A percentile compares a stretch with the other conserved stretches of the same genome.
phyloP scores from a whole-genome alignment of 768 basidiomycete species.

The Boletus sp. region DNA sequence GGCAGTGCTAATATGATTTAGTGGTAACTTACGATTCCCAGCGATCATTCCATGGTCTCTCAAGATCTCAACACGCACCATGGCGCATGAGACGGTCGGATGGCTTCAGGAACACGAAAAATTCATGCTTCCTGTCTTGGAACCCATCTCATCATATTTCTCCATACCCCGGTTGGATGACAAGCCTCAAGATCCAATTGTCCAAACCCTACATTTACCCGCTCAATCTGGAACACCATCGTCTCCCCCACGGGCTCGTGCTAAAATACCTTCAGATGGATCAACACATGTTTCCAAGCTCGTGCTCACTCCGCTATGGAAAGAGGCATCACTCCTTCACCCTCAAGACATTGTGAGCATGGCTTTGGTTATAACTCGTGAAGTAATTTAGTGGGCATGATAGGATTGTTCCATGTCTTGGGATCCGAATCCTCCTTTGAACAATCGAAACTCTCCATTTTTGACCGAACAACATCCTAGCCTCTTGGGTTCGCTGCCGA shows the following conservation, averaged over 20 bases:
- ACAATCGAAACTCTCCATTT: conserved; percentile 48
- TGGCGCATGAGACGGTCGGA: conserved; percentile 2
- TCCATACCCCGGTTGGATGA: conserved; percentile 66
- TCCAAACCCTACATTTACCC: conserved; percentile 48
- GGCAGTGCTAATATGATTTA: no score
- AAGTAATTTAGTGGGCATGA: conserved; percentile 1
- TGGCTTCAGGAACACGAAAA: conserved; percentile 21
- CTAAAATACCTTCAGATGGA: background rate
- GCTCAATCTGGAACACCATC: background rate
- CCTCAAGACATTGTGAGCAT: conserved; percentile 16
- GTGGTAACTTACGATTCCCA: no score
- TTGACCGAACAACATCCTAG: conserved; percentile 63
- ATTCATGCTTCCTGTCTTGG: conserved; percentile 29
- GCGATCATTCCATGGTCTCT: background rate
- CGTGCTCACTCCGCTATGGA: conserved; percentile 17
- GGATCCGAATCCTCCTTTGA: conserved; percentile 47
- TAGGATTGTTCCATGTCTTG: conserved; percentile 60
- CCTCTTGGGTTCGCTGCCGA: conserved; percentile 54
- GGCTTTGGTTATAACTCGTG: background rate
- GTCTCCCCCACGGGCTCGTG: background rate
- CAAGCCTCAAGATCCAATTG: conserved; percentile 76
- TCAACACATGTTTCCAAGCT: background rate
- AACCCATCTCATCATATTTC: conserved; percentile 48
- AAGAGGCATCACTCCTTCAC: conserved; percentile 10
- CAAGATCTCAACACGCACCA: background rate